Percentiles rank a stretch among this genome's conserved stretches.
Evolutionary conservation across 768 basidiomycete genomes (phyloP).

Genomic region (Podaxis sp.): DNA sequence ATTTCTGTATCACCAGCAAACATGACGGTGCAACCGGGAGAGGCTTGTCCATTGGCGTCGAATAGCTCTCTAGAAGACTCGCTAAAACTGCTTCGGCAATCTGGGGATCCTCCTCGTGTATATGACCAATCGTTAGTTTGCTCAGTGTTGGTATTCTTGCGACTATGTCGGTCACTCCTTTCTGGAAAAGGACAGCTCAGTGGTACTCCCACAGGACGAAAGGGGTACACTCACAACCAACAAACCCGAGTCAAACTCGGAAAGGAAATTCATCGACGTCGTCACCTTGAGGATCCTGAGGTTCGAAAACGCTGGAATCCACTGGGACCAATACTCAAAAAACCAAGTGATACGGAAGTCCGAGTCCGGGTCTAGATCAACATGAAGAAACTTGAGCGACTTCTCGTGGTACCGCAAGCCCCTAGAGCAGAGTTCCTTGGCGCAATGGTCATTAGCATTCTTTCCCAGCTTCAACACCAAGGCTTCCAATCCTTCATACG

Average conservation of each 20-base stretch:
- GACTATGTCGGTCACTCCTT: not conserved
- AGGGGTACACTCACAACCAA: not conserved
- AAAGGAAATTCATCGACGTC: slow-evolving; percentile 4
- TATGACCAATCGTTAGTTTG: slow-evolving; percentile 2
- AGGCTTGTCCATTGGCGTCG: not conserved
- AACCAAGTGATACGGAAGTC: slow-evolving; percentile 1
- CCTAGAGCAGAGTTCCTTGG: not conserved
- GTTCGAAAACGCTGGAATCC: not conserved
- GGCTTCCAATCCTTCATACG: slow-evolving; percentile 5
- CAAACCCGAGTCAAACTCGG: not conserved
- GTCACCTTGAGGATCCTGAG: slow-evolving; percentile 1
- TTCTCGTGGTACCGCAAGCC: not conserved
- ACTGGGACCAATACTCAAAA: slow-evolving; percentile 10
- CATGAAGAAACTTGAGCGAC: slow-evolving; percentile 2
- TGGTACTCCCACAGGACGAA: not conserved
- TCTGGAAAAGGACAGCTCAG: not conserved
- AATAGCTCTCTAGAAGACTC: not conserved
- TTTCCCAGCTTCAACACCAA: not conserved
- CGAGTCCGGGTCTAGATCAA: not conserved
- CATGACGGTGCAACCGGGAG: not conserved
- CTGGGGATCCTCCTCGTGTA: not conserved
- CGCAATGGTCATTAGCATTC: not conserved
- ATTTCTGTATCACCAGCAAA: not conserved
- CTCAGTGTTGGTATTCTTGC: slow-evolving; percentile 1
- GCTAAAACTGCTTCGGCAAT: not conserved